Base-by-base conservation (phyloP, 163 green algal species). In the Scenedesmus sp. region DNA sequence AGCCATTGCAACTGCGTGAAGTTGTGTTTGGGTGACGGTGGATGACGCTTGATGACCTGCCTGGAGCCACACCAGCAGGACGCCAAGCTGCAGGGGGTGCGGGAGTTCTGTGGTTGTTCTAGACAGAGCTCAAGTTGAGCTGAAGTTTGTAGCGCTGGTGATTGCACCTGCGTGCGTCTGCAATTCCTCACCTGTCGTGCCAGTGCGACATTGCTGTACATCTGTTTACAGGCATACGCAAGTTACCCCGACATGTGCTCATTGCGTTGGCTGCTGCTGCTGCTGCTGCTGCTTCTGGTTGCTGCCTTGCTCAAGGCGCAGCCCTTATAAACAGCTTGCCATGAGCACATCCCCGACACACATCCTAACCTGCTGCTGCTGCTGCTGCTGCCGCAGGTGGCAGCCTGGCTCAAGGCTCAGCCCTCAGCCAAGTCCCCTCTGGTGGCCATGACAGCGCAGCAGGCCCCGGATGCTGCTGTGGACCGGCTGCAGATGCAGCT, bases 381-480 rank as follows among this genome's bases (percentile, higher is more conserved):
- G 62, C 60, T 86, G 66, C 67, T 20, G 13, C 15, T 67, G 34
- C 77, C 89, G 13, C 93, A 94, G 66, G 92, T 96, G 46, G 88
- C 93, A 26, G 70, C 90, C 52, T 99, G 96, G 96, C 93, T 99
- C 52, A 96, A 97, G 93, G 88, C 81, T 57, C 95, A 95, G 67
- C 95, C 97, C 0, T 90, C 97, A 10, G 89, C 96, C 23, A 95
- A 95, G 62, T 94, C 95, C 13, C 97, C 96, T 18, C 95, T 99
- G 82, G 97, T 99, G 6, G 96, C 96, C 91, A 89, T 91, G 52
- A 93, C 90, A 60, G 92, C 92, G 2, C 13, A 93, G 70, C 92
- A 98, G 54, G 96, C 97, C 46, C 93, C 94, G 2, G 97, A 98
- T 70, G 93, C 96, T 55, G 97, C 95, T 3, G 93, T 99, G 8